phyloP scores from a whole-genome alignment of 495 filamentous ascomycete genomes.

The Hypoxylon lienhwacheense region DNA sequence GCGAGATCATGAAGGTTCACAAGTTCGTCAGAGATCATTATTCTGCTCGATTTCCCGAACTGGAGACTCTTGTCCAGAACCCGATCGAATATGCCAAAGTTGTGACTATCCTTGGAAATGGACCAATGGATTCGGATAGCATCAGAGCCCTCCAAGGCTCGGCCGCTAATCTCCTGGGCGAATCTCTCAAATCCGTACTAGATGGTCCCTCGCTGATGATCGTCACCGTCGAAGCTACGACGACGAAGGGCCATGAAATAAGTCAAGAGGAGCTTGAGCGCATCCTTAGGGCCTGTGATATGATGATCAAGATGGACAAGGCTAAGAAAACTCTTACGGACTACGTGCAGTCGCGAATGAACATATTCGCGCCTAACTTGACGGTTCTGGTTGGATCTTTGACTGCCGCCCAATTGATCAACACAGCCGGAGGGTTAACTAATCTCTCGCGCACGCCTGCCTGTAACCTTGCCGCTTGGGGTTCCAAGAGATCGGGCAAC shows the following conservation, averaged over 20 bases:
- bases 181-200: conserved; percentile 73
- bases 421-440: conserved; percentile 83
- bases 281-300: conserved; percentile 79
- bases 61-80: conserved; percentile 91
- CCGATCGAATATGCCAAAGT: conserved; percentile 95
- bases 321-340: conserved; percentile 87
- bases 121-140: conserved; percentile 78
- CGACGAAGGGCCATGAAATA: conserved; percentile 78
- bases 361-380: conserved; percentile 90
- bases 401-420: conserved; percentile 95
- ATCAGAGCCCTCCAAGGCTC: conserved; percentile 73
- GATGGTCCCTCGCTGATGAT: conserved; percentile 92
- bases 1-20: conserved; percentile 89
- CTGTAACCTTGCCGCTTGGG: conserved; percentile 87
- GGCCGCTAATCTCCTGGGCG: conserved; percentile 74
- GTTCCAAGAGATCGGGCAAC: conserved; percentile 80
- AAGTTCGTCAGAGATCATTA: conserved; percentile 96
- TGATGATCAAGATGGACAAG: conserved; percentile 81
- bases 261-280: conserved; percentile 70
- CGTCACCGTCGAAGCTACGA: conserved; percentile 92
- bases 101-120: conserved; percentile 90
- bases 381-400: conserved; percentile 90
- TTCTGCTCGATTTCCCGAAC: conserved; percentile 87
- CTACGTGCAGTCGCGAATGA: conserved; percentile 98
- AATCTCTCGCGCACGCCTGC: conserved; percentile 89